Evolutionary conservation across 441 rosid species (phyloP), one percentile per base, ranked within the genome.

Genomic region (Populus hybrid): DNA sequence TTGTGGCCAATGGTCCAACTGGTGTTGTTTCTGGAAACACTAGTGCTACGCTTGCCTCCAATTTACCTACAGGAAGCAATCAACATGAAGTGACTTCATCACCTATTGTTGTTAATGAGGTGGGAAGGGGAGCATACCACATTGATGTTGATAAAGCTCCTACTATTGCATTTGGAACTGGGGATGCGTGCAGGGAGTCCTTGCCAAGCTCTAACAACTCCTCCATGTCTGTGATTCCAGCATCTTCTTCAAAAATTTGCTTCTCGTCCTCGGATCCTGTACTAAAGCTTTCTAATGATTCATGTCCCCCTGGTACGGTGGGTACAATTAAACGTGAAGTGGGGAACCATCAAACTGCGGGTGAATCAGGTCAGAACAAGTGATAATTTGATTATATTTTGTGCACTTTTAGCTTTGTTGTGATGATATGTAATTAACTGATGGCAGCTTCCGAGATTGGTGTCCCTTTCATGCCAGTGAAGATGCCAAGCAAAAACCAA

Each of bases 211-310:
- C 84, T 65, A 80, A 71, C 80, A 78, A 77, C 82, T 82, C 81
- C 81, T 83, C 83, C 53, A 40, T 68, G 69, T 84, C 83, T 67
- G 81, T 82, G 68, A 72, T 86, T 76, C 72, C 88, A 71, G 84
- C 89, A 81, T 84, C 93, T 73, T 86, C 92, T 70, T 82, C 97
- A 35, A 77, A 89, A 77, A 86, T 87, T 72, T 92, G 88, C 78
- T 86, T 86, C 79, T 83, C 87, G 8, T 86, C 94, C 56, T 89
- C 91, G 3, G 90, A 92, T 87, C 89, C 94, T 77, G 92, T 87
- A 70, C 79, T 87, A 75, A 80, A 82, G 71, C 89, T 88, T 72
- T 90, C 90, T 61, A 72, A 74, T 86, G 93, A 88, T 80, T 71
- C 81, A 40, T 35, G 77, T 28, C 65, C 68, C 68, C 66, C 84